Base-by-base conservation (phyloP, 192 early-diverging fungal genomes). In the Podila epicladia region DNA sequence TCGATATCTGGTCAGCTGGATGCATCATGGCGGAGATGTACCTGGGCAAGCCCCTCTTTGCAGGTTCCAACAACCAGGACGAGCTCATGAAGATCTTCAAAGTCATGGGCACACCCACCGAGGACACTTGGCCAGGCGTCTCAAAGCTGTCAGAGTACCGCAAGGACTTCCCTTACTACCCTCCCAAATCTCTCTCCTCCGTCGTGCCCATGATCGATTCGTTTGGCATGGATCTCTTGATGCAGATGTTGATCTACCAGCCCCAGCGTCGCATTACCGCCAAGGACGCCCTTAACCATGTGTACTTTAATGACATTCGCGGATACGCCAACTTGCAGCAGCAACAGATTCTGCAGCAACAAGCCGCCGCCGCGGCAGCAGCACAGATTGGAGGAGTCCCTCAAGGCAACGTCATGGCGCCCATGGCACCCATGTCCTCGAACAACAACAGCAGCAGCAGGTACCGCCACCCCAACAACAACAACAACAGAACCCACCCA, bases 1-100 rank as follows among this genome's bases (percentile, higher is more conserved):
- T 99, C 70, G 97, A 99, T 74, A 97, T 99, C 33, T 99, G 97
- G 97, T 96, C 95, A 35, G 94, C 93, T 15, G 97, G 97, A 49
- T 99, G 97, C 83, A 99, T 99, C 80, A 96, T 99, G 94, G 97
- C 97, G 22, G 94, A 95, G 74, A 95, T 95, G 93, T 93, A 86
- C 73, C 89, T 91, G 8, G 94, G 94, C 0, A 83, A 92, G 33
- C 93, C 94, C 12, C 84, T 95, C 62, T 95, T 95, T 76, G 92
- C 94, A 13, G 94, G 94, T 63, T 91, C 90, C 32, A 93, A 87
- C 73, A 95, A 92, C 64, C 92, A 94, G 64, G 94, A 95, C 80
- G 92, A 95, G 82, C 85, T 95, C 22, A 41, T 90, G 66, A 90
- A 91, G 73, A 95, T 95, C 38, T 95, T 95, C 83, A 88, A 91